These are phyloP conservation scores for Saccharomyces mikatae DNA, from an alignment of 805 yeast genomes.

Conservation along the genomic window DNA sequence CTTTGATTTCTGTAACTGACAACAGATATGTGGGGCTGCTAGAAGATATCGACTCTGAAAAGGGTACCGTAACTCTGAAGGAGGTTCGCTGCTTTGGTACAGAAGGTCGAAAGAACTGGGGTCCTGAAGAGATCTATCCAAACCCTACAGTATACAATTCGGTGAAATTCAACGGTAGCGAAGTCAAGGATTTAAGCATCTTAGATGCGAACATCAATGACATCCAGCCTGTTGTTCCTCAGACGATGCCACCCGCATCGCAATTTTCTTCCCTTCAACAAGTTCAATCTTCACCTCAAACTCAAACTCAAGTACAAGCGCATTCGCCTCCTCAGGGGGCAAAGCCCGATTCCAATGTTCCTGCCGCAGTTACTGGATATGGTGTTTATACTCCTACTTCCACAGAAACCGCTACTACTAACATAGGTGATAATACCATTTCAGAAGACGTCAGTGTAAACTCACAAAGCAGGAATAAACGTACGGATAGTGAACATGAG, in stretches of 20 bases:
- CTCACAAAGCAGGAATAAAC: not conserved
- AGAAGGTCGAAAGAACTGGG: constrained; percentile 76
- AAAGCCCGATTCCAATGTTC: constrained; percentile 13
- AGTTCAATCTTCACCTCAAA: constrained; percentile 5
- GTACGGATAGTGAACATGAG: not conserved
- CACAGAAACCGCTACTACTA: not conserved
- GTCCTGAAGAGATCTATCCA: constrained; percentile 62
- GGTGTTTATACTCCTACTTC: constrained; percentile 27
- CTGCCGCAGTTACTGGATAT: constrained; percentile 31
- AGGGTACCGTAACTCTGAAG: constrained; percentile 77
- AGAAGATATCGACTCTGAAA: constrained; percentile 80
- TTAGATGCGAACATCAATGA: constrained; percentile 63
- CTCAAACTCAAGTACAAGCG: constrained; percentile 2
- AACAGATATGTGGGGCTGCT: constrained; percentile 79
- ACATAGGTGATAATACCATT: not conserved
- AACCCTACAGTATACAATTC: constrained; percentile 61
- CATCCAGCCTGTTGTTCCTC: constrained; percentile 42
- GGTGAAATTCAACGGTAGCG: constrained; percentile 83
- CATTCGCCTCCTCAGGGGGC: constrained; percentile 2
- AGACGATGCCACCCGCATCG: constrained; percentile 15
- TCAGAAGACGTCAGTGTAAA: not conserved
- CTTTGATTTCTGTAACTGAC: constrained; percentile 26
- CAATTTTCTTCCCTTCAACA: not conserved
- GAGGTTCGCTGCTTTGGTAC: constrained; percentile 83
- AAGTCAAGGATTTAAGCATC: constrained; percentile 82